Conservation (phyloP, 352 stramenopile species). For the Elongisporangium anandrum region DNA sequence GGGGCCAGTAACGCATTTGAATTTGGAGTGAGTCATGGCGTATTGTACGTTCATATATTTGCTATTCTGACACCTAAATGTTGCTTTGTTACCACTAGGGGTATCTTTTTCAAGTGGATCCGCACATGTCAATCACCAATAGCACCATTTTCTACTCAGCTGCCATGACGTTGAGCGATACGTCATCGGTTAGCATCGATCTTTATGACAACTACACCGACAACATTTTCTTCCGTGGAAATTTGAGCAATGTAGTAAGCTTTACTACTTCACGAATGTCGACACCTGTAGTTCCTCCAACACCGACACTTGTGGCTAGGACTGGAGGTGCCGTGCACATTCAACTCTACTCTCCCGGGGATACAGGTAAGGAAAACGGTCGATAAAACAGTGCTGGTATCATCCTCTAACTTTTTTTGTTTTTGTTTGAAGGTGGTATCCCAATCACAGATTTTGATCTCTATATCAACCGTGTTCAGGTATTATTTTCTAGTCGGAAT, state of each 20-base stretch:
- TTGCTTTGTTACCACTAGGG: constrained; percentile 14
- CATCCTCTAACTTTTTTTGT: not conserved
- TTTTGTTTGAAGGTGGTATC: constrained; percentile 27
- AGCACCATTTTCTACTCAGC: not conserved
- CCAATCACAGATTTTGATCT: constrained; percentile 27
- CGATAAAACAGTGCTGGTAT: constrained; percentile 1
- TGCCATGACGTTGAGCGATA: not conserved
- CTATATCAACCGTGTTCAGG: constrained; percentile 24
- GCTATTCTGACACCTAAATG: not conserved
- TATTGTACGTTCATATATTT: too few species aligned
- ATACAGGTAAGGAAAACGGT: constrained; percentile 29
- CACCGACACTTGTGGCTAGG: constrained; percentile 13
- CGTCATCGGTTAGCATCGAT: not conserved
- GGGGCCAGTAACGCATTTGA: constrained; percentile 26
- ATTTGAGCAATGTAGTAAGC: constrained; percentile 18
- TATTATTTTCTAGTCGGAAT: constrained; percentile 4
- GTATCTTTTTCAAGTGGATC: constrained; percentile 50
- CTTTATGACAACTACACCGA: not conserved
- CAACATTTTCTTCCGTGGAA: not conserved
- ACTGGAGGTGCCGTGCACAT: constrained; percentile 47
- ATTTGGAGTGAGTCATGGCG: constrained; percentile 38
- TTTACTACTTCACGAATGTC: constrained; percentile 27
- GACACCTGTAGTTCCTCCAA: constrained; percentile 19
- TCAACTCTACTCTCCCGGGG: constrained; percentile 36
- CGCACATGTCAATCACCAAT: not conserved